Evolutionary conservation across 2,329 filamentous ascomycete genomes (phyloP).

Genomic region (Aspergillus hiratsukae): DNA sequence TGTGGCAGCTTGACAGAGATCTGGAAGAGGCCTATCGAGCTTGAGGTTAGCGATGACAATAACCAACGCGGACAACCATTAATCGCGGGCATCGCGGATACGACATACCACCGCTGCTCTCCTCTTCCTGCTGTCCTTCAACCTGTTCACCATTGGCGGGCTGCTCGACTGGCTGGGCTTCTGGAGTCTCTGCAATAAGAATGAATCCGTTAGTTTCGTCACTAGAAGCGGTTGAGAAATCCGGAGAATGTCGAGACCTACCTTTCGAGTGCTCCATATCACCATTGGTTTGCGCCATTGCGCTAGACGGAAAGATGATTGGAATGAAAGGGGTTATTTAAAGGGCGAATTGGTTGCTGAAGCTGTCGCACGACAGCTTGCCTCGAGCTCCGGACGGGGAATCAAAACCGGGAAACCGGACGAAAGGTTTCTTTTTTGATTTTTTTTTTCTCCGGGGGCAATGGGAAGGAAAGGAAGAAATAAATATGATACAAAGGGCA

Average conservation of each 20-base stretch:
- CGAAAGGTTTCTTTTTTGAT: background rate
- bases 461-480: conserved; percentile 2
- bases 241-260: conserved; percentile 13
- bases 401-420: conserved; percentile 6
- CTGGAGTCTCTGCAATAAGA: conserved; percentile 26
- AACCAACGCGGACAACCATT: background rate
- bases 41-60: background rate
- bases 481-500: conserved; percentile 31
- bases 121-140: conserved; percentile 32
- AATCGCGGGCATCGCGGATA: background rate
- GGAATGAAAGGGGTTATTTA: conserved; percentile 13
- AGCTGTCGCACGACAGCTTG: conserved; percentile 19
- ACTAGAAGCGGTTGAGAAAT: background rate
- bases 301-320: conserved; percentile 15
- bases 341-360: conserved; percentile 8
- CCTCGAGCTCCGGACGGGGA: conserved; percentile 3
- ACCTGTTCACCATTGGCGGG: conserved; percentile 31
- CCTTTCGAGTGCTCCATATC: conserved; percentile 39
- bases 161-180: conserved; percentile 21
- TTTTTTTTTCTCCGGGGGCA: background rate
- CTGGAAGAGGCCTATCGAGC: conserved; percentile 53
- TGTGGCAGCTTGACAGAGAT: conserved; percentile 80
- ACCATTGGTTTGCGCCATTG: conserved; percentile 40
- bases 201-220: conserved; percentile 13
- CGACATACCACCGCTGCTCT: conserved; percentile 33